Percentiles rank a stretch among this genome's conserved stretches.
These are phyloP conservation scores for Phragmites australis DNA, from an alignment of 176 grass and related monocot genomes.

Conservation along the genomic window DNA sequence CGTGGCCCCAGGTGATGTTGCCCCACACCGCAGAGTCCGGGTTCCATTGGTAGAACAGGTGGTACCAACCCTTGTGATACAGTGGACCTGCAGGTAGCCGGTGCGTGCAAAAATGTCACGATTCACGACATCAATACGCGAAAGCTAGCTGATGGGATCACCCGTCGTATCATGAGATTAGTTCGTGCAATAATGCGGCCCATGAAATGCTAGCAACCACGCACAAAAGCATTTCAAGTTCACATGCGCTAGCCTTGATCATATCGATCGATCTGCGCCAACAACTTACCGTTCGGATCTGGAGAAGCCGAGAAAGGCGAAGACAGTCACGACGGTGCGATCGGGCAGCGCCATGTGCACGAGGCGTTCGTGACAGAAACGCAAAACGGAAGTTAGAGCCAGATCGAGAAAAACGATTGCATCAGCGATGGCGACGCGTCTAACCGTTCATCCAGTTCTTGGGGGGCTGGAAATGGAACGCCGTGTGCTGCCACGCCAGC, in stretches of 20 bases:
- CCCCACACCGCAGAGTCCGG: conserved; percentile 75
- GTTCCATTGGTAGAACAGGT: conserved; percentile 96
- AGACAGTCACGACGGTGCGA: neutral
- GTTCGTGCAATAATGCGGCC: neutral
- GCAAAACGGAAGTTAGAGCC: conserved; percentile 12
- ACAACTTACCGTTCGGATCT: conserved; percentile 83
- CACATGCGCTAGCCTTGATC: neutral
- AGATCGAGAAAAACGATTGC: neutral
- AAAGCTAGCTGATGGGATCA: neutral
- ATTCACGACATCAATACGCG: neutral
- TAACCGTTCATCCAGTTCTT: conserved; percentile 96
- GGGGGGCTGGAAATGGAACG: conserved; percentile 78
- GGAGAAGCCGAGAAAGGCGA: conserved; percentile 36
- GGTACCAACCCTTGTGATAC: conserved; percentile 88
- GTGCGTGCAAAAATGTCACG: neutral
- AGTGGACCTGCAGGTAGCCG: conserved; percentile 47
- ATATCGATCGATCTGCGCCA: neutral
- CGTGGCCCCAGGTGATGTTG: conserved; percentile 92
- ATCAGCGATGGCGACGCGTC: conserved; percentile 14
- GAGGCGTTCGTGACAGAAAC: conserved; percentile 45
- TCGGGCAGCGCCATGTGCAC: conserved; percentile 4
- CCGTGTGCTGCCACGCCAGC: conserved; percentile 87
- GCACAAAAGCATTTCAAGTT: conserved; percentile 4
- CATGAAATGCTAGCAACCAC: conserved; percentile 4
- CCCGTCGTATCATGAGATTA: neutral